Base-by-base conservation (phyloP, 1,284 basidiomycete genomes). In the Marasmius sp. region DNA sequence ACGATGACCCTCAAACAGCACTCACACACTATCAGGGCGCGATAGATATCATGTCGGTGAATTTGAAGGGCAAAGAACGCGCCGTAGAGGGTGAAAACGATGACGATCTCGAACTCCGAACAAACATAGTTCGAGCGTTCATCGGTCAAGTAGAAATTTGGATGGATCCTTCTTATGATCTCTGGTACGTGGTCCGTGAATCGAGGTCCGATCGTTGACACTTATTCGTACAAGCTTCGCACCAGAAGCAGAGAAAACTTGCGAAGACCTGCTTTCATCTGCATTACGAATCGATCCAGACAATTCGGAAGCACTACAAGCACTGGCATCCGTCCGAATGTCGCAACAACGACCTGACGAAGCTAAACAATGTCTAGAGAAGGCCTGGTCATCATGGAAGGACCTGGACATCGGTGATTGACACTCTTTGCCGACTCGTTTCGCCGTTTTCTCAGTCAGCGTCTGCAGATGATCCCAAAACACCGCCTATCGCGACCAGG, bases 61-160 rank as follows among this genome's bases (percentile, higher is more conserved):
- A 89, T 67, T 78, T 96, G 34, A 90, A 91, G 71, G 89, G 86
- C 27, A 91, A 88, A 68, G 84, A 84, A 50, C 81, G 82, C 8
- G 86, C 84, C 0, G 74, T 75, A 11, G 80, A 81, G 57, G 73
- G 79, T 22, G 66, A 71, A 1, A 77, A 74, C 45, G 76, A 79
- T 5, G 86, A 87, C 57, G 86, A 91, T 60, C 70, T 75, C 1
- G 92, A 95, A 71, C 75, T 89, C 51, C 86, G 82, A 71, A 83
- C 79, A 59, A 94, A 88, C 70, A 89, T 92, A 43, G 89, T 94
- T 6, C 81, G 90, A n/a, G 93, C 94, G 1, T 79, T 97, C 33
- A 86, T 97, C 20, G 92, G 92, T 16, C 96, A 97, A 85, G 92
- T 97, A 16, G 95, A 97, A 74, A 91, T 97, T 36, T 98, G 95